phyloP scores from a whole-genome alignment of 2,329 filamentous ascomycete species.

The Neurospora sp. region DNA sequence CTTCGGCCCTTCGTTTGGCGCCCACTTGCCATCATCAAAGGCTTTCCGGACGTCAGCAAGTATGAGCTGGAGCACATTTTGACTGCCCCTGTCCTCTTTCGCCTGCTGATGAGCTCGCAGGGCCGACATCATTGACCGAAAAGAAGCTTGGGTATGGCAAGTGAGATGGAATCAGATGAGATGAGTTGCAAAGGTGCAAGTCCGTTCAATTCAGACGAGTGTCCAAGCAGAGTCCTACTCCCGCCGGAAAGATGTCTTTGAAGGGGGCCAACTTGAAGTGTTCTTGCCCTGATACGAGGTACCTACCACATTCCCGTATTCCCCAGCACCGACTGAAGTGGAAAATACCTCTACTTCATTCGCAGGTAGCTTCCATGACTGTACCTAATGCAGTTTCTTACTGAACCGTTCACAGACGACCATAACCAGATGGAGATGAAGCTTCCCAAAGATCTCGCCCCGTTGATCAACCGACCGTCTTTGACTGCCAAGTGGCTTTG shows the following conservation, averaged over 20 bases:
- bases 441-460: neutral
- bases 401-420: no score
- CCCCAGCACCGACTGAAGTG: neutral
- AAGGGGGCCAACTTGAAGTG: neutral
- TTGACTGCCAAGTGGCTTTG: neutral
- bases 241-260: neutral
- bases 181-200: neutral
- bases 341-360: no score
- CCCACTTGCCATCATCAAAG: neutral
- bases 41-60: neutral
- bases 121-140: neutral
- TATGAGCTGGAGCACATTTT: neutral
- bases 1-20: neutral
- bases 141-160: neutral
- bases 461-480: neutral
- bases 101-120: neutral
- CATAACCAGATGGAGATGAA: neutral
- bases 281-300: neutral
- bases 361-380: neutral
- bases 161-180: neutral
- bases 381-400: neutral
- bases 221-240: neutral
- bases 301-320: neutral
- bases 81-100: neutral
- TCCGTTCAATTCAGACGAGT: neutral